These are phyloP conservation scores for Leishmania tropica DNA, from an alignment of 208 protist species.

Conservation along the genomic window DNA sequence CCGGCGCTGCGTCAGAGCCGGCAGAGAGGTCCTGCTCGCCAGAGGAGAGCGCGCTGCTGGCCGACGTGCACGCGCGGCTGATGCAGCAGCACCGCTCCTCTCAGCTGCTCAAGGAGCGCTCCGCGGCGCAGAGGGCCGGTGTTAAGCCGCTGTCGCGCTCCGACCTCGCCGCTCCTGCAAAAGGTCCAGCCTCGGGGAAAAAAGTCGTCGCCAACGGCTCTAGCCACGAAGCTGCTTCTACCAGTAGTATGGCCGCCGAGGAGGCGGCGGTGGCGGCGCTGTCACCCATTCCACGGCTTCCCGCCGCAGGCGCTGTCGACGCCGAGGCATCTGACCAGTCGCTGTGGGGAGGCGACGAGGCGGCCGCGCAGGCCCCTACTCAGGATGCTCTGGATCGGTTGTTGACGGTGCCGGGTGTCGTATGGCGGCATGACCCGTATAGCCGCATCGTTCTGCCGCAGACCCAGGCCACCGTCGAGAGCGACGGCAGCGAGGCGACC, in stretches of 20 bases:
- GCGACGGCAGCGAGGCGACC: neutral
- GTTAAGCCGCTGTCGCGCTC: neutral
- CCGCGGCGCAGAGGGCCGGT: neutral
- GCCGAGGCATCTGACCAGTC: conserved; percentile 3
- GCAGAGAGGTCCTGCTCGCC: conserved; percentile 13
- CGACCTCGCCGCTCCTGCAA: neutral
- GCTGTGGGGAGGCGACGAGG: neutral
- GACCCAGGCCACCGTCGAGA: neutral
- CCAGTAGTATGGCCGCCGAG: neutral
- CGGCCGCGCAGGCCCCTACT: conserved; percentile 4
- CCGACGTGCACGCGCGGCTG: conserved; percentile 24
- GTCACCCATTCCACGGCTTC: conserved; percentile 27
- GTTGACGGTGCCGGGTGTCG: conserved; percentile 41
- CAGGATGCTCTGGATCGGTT: conserved; percentile 25
- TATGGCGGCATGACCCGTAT: conserved; percentile 81
- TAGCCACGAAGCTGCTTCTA: neutral
- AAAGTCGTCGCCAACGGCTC: neutral
- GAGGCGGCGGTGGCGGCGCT: conserved; percentile 16
- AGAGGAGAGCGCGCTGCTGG: conserved; percentile 18
- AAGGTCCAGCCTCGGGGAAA: neutral
- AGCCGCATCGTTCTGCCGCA: conserved; percentile 37
- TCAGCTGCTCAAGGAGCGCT: conserved; percentile 5
- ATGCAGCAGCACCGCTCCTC: conserved; percentile 7
- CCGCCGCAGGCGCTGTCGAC: conserved; percentile 3
- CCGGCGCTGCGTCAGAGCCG: neutral